Conservation (phyloP, 805 yeast species). For the Barnettozyma vustinii region DNA sequence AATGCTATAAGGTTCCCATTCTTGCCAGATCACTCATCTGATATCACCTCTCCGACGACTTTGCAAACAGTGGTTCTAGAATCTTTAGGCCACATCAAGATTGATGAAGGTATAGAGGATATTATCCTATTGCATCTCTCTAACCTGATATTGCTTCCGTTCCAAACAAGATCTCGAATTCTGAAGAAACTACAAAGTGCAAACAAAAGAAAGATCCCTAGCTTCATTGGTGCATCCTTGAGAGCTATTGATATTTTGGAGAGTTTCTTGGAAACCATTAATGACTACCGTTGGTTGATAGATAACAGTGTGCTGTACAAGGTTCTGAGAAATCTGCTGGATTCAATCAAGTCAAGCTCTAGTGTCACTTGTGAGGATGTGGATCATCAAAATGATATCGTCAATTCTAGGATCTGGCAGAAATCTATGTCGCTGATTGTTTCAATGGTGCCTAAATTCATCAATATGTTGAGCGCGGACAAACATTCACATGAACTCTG, state of each 20-base stretch:
- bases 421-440: conserved; percentile 40
- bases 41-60: conserved; percentile 50
- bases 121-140: conserved; percentile 49
- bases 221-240: conserved; percentile 57
- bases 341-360: conserved; percentile 35
- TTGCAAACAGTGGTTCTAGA: conserved; percentile 57
- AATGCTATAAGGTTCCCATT: conserved; percentile 70
- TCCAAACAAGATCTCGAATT: conserved; percentile 53
- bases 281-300: conserved; percentile 32
- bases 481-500: conserved; percentile 26
- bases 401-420: conserved; percentile 45
- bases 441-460: conserved; percentile 27
- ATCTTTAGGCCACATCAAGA: conserved; percentile 33
- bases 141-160: conserved; percentile 51
- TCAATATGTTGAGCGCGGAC: conserved; percentile 19
- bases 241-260: conserved; percentile 38
- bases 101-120: conserved; percentile 34
- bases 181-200: conserved; percentile 44
- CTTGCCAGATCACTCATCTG: conserved; percentile 52
- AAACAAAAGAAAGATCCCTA: conserved; percentile 43
- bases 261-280: conserved; percentile 28
- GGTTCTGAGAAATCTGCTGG: conserved; percentile 45
- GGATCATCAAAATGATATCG: conserved; percentile 8
- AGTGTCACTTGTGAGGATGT: conserved; percentile 32
- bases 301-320: conserved; percentile 41